Evolutionary conservation across 2,329 filamentous ascomycete genomes (phyloP).

Genomic region (Colletotrichum sojae): DNA sequence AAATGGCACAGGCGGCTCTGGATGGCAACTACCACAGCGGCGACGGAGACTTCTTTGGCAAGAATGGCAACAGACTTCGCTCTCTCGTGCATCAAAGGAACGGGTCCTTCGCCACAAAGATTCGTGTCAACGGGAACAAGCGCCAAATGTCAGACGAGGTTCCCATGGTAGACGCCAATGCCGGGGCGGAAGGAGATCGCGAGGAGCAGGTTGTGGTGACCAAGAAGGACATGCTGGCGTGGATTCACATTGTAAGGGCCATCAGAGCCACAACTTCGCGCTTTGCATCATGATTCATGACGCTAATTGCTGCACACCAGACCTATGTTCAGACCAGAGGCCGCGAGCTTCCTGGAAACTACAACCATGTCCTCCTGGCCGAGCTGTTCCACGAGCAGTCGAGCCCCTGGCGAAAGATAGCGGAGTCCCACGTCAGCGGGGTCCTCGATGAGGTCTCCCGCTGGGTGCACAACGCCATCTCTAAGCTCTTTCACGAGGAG

Average conservation of each 20-base stretch:
- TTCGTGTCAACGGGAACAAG: too few species aligned
- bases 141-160: too few species aligned
- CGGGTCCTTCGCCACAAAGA: too few species aligned
- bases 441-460: too few species aligned
- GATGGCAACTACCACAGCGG: conserved; percentile 62
- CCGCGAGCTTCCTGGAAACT: conserved; percentile 72
- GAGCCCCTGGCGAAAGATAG: conserved; percentile 59
- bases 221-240: neutral
- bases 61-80: too few species aligned
- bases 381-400: conserved; percentile 74
- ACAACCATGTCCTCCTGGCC: conserved; percentile 70
- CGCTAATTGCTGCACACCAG: neutral
- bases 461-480: neutral
- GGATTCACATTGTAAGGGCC: neutral
- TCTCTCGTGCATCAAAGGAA: too few species aligned
- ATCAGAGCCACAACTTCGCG: too few species aligned
- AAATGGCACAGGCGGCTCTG: conserved; percentile 60
- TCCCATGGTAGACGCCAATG: too few species aligned
- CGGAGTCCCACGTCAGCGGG: neutral
- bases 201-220: conserved; percentile 39
- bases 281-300: too few species aligned
- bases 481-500: conserved; percentile 5
- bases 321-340: conserved; percentile 15
- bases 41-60: too few species aligned
- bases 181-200: too few species aligned